These are phyloP conservation scores for Voacanga thouarsii DNA, from an alignment of 257 asterid genomes.

Conservation along the genomic window DNA sequence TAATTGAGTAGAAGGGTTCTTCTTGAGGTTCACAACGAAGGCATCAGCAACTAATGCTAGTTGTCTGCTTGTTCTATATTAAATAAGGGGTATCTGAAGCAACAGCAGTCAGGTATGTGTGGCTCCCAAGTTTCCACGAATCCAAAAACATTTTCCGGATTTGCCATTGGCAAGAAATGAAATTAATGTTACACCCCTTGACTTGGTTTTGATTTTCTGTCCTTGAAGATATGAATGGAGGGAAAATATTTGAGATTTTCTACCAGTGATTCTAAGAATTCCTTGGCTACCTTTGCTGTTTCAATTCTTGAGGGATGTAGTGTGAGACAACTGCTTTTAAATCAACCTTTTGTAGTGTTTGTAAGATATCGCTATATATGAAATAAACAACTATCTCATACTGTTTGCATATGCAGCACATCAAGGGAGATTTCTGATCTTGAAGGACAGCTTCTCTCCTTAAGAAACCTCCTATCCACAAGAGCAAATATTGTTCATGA, in stretches of 20 bases:
- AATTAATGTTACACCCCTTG: neutral
- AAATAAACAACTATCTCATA: conserved; percentile 15
- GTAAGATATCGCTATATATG: conserved; percentile 16
- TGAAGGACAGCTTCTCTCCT: conserved; percentile 85
- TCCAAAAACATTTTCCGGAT: too few species aligned
- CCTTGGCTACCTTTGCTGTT: neutral
- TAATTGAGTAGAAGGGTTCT: too few species aligned
- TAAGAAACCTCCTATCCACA: conserved; percentile 63
- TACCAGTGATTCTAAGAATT: neutral
- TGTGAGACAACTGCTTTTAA: neutral
- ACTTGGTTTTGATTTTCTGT: neutral
- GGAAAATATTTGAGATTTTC: neutral
- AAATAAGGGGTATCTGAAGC: too few species aligned
- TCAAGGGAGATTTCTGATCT: conserved; percentile 88
- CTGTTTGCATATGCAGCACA: conserved; percentile 51
- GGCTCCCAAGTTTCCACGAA: too few species aligned
- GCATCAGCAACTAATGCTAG: too few species aligned
- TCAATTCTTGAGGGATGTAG: neutral
- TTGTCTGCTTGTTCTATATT: too few species aligned
- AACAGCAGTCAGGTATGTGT: too few species aligned
- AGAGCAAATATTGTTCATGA: conserved; percentile 67
- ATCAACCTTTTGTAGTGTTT: conserved; percentile 18
- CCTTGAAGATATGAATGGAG: neutral
- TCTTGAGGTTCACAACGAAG: too few species aligned
- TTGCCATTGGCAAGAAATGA: too few species aligned